phyloP scores from a whole-genome alignment of 2,329 filamentous ascomycete genomes.

The Coniochaeta hoffmannii region DNA sequence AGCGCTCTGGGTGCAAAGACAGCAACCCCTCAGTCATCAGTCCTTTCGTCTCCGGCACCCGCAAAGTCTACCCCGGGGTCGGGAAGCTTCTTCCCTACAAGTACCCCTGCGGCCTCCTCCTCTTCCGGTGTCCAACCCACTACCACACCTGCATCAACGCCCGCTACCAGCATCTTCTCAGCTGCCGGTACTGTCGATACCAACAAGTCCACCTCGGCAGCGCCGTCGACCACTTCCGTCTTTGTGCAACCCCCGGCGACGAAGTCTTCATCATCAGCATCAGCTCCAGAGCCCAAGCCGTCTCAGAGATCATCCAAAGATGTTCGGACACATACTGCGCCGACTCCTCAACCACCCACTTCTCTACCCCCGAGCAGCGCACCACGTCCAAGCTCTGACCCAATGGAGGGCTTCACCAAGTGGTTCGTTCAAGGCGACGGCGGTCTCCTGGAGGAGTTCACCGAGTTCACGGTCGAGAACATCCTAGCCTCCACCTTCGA shows the following conservation, averaged over 20 bases:
- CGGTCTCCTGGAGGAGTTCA: conserved; percentile 45
- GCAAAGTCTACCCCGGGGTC: neutral
- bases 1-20: neutral
- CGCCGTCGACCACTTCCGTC: neutral
- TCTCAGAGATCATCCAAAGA: neutral
- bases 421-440: conserved; percentile 49
- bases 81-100: neutral
- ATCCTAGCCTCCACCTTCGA: conserved; percentile 34
- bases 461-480: conserved; percentile 35
- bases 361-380: neutral
- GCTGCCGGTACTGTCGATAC: neutral
- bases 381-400: conserved; percentile 20
- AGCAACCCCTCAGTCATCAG: neutral
- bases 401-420: conserved; percentile 40
- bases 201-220: neutral
- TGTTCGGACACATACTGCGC: neutral
- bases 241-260: neutral
- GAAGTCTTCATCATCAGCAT: neutral
- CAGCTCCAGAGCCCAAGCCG: neutral
- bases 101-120: neutral
- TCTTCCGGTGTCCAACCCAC: neutral
- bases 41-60: neutral
- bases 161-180: neutral
- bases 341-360: conserved; percentile 1
- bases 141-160: neutral